Base-by-base conservation (phyloP, 257 asterid genomes). In the Lantana camara region DNA sequence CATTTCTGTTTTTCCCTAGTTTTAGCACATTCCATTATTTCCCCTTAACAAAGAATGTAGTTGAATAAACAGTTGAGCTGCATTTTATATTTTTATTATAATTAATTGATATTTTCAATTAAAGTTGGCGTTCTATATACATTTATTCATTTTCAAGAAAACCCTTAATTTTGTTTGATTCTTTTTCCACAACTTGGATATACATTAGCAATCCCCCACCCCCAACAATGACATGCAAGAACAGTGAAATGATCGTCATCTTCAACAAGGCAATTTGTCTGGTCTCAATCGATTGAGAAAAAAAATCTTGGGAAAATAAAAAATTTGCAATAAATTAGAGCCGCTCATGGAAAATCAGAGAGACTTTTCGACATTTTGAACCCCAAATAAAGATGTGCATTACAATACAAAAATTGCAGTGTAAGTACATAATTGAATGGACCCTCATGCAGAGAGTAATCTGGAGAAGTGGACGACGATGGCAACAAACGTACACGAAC, bases 381-480 rank as follows among this genome's bases (percentile, higher is more conserved):
- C 20, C 20, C 49, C 34, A 56, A 19, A 34, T 57, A 37, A 56
- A 11, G 76, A 76, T 57, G 24, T 5, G 20, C 51, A 46, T n/a
- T 27, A 63, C 16, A 34, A 9, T 51, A 29, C 68, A 62, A 75
- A 56, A 42, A 0, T 15, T 21, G 1, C 9, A 9, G 49, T 46
- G 66, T 7, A 58, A 42, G 59, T 45, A 37, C 69, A 55, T 15
- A 29, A 37, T 73, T 69, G 66, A 55, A 53, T 42, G 66, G 83
- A 75, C 65, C 74, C 55, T 44, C 35, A 48, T 62, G 1, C 17
- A 17, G 35, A 57, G 37, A 20, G 13, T 3, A 52, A 63, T 72
- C 67, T 69, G 9, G 48, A 45, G 34, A 71, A 68, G 73, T 70
- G 80, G 75, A 72, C 73, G n/a, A n/a, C n/a, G 61, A 57, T 73